Base-by-base conservation (phyloP, 108 stramenopile genomes). In the Mediolabrus comicus region DNA sequence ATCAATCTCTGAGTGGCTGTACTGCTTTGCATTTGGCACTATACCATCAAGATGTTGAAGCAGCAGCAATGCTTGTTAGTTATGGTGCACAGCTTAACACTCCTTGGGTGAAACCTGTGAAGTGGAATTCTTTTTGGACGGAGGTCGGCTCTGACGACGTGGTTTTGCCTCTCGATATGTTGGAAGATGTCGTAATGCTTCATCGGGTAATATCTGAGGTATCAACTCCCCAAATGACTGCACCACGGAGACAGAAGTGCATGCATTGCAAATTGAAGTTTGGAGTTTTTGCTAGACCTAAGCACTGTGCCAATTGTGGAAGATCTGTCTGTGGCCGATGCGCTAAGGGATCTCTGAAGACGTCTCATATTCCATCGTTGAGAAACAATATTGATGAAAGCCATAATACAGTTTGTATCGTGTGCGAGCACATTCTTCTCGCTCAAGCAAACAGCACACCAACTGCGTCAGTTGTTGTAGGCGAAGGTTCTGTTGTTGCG, bases 21-120 rank as follows among this genome's bases (percentile, higher is more conserved):
- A 91, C 91, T 8, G 74, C 94, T 9, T 84, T 95, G 31, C 94
- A 95, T 74, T 66, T 95, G 49, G 79, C 83, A 34, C 67, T 95
- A 10, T 92, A 86, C 57, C 91, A 95, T 67, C 60, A 67, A 55
- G 94, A 95, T 63, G 63, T 82, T 6, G 82, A 88, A 67, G 78
- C 83, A 41, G 94, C 94, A 12, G 79, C 83, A 14, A 74, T 87
- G 31, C 71, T 95, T 14, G 74, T 95, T 39, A 77, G 74, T 32
- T 60, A 63, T 39, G 89, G 84, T 9, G 89, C 90, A 31, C 85
- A 95, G 22, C 59, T 95, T 14, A 88, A 95, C 65, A 51, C 79
- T n/a, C 39, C 80, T 2, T 95, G 94, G 94, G 81, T 74, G 31
- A 95, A 87, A 81, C 93, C 93, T 12, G 36, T 78, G 53, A 82